A percentile compares a stretch with the other conserved stretches of the same genome.
phyloP scores from a whole-genome alignment of 768 basidiomycete genomes.

The Termitomyces sp. region DNA sequence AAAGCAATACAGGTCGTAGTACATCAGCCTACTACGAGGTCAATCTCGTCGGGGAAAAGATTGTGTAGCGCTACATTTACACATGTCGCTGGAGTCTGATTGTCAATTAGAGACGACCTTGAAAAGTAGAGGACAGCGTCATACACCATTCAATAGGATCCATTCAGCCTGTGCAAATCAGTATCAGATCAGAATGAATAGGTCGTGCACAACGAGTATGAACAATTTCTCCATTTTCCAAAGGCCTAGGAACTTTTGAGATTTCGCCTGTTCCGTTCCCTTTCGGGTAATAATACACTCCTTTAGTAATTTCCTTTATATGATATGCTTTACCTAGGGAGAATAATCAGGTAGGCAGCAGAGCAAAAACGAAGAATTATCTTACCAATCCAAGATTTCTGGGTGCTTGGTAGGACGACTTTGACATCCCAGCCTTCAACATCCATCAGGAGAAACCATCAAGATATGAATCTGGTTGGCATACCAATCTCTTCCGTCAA shows the following conservation, averaged over 20 bases:
- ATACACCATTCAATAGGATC: conserved; percentile 83
- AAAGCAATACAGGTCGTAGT: not conserved
- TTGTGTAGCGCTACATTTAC: conserved; percentile 90
- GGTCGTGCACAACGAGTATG: conserved; percentile 8
- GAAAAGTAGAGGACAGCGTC: conserved; percentile 13
- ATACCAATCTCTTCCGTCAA: conserved; percentile 56
- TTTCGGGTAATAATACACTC: conserved; percentile 73
- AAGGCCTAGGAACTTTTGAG: conserved; percentile 51
- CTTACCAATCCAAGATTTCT: conserved; percentile 86
- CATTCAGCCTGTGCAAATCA: conserved; percentile 56
- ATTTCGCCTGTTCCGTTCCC: conserved; percentile 69
- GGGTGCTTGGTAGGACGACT: conserved; percentile 73
- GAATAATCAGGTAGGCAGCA: not conserved
- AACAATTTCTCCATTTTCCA: conserved; percentile 70
- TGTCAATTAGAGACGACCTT: conserved; percentile 1
- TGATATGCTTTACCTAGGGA: conserved; percentile 71
- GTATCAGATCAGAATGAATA: not conserved
- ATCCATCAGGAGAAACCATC: not conserved
- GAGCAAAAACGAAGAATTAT: not conserved
- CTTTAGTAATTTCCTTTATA: conserved; percentile 65
- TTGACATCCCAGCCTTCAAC: conserved; percentile 68
- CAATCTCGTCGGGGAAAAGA: conserved; percentile 76
- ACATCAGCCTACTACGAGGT: conserved; percentile 66
- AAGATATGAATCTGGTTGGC: not conserved
- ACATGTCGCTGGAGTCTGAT: conserved; percentile 88